phyloP scores from a whole-genome alignment of 441 rosid genomes.

The Syzygium malaccense region DNA sequence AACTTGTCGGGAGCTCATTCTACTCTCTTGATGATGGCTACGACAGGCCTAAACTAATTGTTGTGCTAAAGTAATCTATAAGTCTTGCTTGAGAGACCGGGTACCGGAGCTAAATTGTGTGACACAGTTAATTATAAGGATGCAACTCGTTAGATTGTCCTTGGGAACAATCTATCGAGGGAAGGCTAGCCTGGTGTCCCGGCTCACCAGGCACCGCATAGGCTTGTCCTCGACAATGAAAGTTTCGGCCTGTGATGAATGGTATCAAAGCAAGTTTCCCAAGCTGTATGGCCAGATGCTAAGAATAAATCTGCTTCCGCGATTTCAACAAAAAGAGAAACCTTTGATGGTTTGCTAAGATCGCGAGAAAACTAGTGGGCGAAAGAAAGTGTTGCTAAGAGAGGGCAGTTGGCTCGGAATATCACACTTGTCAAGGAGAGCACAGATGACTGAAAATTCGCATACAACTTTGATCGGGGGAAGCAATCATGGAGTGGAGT shows the following conservation, averaged over 20 bases:
- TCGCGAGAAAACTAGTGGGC: neutral
- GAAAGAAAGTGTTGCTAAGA: neutral
- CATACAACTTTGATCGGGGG: no score
- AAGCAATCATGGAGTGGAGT: neutral
- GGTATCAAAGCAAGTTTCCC: neutral
- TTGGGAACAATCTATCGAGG: neutral
- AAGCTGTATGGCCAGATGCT: neutral
- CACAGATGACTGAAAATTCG: neutral
- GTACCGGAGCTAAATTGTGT: neutral
- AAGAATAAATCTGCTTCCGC: neutral
- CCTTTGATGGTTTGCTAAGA: neutral
- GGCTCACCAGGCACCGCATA: neutral
- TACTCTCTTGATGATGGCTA: neutral
- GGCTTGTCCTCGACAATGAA: neutral
- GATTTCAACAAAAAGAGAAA: neutral
- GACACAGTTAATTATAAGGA: neutral
- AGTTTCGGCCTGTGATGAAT: neutral
- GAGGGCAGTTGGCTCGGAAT: neutral
- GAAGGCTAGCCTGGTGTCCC: neutral
- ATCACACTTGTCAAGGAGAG: neutral
- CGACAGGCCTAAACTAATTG: neutral
- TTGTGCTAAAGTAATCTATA: neutral
- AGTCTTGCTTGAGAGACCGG: neutral
- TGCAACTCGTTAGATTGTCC: neutral
- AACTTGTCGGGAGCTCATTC: neutral